Evolutionary conservation across 225 moss, liverwort and hornwort genomes (phyloP).

Genomic region (Marchantia polymorpha): DNA sequence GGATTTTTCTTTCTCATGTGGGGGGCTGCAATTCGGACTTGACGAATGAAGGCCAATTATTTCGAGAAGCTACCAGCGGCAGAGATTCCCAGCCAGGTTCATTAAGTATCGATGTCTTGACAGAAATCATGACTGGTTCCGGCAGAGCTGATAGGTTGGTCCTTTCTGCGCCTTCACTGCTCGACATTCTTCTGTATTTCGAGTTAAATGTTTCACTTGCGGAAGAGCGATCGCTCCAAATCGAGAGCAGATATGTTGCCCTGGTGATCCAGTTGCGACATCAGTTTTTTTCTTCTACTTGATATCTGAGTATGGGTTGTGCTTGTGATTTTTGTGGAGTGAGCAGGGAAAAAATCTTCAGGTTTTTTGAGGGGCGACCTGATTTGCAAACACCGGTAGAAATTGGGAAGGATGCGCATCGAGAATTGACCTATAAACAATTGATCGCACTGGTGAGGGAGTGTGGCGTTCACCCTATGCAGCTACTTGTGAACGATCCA

Average conservation of each 20-base stretch:
- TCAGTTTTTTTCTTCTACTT: background rate
- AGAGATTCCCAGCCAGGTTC: background rate
- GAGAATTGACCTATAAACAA: conserved; percentile 68
- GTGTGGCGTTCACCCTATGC: conserved; percentile 61
- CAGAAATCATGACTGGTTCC: conserved; percentile 22
- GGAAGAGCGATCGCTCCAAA: background rate
- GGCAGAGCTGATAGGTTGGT: conserved; percentile 25
- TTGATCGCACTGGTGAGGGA: conserved; percentile 64
- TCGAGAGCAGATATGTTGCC: background rate
- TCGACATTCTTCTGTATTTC: background rate
- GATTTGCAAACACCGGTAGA: conserved; percentile 79
- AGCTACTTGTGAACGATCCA: conserved; percentile 68
- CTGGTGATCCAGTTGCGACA: background rate
- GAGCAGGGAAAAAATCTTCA: conserved; percentile 56
- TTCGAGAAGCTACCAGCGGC: conserved; percentile 15
- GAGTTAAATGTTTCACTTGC: background rate
- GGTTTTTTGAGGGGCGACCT: conserved; percentile 56
- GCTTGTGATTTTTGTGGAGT: background rate
- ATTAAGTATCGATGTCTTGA: background rate
- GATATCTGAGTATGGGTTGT: background rate
- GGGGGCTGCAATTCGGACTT: background rate
- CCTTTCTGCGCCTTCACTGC: background rate
- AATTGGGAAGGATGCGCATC: conserved; percentile 62
- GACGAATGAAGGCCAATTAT: background rate
- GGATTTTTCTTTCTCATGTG: conserved; percentile 13